A percentile compares a stretch with the other conserved stretches of the same genome.
Evolutionary conservation across 2,329 filamentous ascomycete species (phyloP).

Genomic region (Sporothrix curviconia): DNA sequence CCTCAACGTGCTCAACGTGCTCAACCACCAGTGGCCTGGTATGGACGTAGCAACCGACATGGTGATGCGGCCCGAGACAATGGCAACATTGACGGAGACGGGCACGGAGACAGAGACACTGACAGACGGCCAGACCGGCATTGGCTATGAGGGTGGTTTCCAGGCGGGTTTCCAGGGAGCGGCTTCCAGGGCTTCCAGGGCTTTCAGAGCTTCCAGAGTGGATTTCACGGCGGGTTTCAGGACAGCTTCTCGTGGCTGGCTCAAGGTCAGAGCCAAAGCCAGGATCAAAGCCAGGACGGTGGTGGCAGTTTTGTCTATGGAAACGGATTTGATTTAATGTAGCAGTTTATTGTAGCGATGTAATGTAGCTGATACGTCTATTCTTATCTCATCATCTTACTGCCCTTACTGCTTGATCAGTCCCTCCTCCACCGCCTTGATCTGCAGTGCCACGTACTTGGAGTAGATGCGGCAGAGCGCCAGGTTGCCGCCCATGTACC

Average conservation of each 20-base stretch:
- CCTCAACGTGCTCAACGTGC: not conserved
- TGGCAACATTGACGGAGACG: not conserved
- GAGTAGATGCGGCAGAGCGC: conserved; percentile 56
- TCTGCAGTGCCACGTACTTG: conserved; percentile 45
- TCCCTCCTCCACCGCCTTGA: conserved; percentile 33
- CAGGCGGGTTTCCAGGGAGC: too few species aligned
- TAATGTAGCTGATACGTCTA: too few species aligned
- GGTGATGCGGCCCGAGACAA: not conserved
- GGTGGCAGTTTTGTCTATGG: not conserved
- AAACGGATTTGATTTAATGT: not conserved
- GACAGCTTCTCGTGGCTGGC: too few species aligned
- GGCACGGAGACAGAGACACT: not conserved
- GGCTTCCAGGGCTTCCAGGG: too few species aligned
- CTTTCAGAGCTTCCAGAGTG: not conserved
- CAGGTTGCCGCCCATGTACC: conserved; percentile 60
- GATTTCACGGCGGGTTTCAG: not conserved
- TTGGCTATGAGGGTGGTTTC: not conserved
- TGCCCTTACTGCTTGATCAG: not conserved
- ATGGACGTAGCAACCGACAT: not conserved
- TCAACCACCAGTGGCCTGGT: too few species aligned
- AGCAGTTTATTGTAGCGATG: not conserved
- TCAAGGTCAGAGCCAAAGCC: too few species aligned
- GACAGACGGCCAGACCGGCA: not conserved
- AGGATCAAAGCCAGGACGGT: too few species aligned
- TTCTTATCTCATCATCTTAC: too few species aligned